Evolutionary conservation across 2,329 filamentous ascomycete genomes (phyloP).

Genomic region (Tolypocladium amazonense): DNA sequence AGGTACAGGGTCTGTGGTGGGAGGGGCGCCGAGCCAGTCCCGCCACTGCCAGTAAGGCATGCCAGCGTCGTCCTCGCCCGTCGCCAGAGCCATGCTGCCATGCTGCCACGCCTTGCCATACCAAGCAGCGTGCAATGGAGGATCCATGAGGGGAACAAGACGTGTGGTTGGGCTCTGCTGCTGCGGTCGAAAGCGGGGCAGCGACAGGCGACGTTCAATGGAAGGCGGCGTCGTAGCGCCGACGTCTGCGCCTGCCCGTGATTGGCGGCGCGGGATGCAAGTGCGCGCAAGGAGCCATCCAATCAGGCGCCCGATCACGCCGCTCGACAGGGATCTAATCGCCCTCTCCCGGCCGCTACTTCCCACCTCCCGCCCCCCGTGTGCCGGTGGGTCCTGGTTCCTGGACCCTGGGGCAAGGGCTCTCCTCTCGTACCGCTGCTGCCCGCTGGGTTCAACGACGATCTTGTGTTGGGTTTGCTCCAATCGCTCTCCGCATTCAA

Average conservation of each 20-base stretch:
- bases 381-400: neutral
- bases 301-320: conserved; percentile 24
- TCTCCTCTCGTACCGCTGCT: neutral
- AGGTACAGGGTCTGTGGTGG: neutral
- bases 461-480: neutral
- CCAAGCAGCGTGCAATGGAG: neutral
- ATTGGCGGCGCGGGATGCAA: conserved; percentile 24
- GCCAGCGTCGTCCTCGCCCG: neutral
- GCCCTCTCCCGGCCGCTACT: conserved; percentile 11
- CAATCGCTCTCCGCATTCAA: neutral
- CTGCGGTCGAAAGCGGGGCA: conserved; percentile 18
- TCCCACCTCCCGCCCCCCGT: neutral
- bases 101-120: too few species aligned
- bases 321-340: conserved; percentile 22
- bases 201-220: conserved; percentile 15
- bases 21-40: neutral
- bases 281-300: conserved; percentile 15
- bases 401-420: neutral
- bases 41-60: too few species aligned
- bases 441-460: neutral
- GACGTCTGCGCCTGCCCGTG: conserved; percentile 16
- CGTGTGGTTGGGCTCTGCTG: conserved; percentile 18
- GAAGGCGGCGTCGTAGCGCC: conserved; percentile 21
- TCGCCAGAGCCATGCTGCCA: neutral
- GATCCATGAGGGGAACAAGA: neutral